Base-by-base conservation (phyloP, 768 basidiomycete genomes). In the Tubosaeta brunneosetosa region DNA sequence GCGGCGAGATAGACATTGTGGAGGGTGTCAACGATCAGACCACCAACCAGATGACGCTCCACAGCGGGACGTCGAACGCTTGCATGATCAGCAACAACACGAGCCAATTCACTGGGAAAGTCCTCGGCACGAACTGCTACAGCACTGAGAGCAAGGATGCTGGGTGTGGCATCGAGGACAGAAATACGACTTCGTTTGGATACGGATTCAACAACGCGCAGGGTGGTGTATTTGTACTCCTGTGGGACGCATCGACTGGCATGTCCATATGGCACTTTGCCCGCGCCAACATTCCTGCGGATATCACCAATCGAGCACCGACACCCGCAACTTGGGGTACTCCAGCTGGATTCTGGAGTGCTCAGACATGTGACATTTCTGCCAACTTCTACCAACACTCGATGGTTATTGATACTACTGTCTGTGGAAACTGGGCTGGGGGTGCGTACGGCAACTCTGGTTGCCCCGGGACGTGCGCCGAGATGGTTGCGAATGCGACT, bases 1-100 rank as follows among this genome's bases (percentile, higher is more conserved):
- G 55, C 25, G 83, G 82, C 53, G 86, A 90, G 65, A 84, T 88
- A 44, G 89, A 91, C 60, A 77, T 88, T 47, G 64, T 90, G 9
- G 89, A 91, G 62, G 85, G 86, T 16, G 85, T 90, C 49, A 80
- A 90, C 58, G 60, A 76, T 25, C 75, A 79, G 61, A 54, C 67
- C 1, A 70, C 64, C 27, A 88, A 91, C 57, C 84, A 83, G 53
- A 79, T 80, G 66, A 81, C 86, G 1, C 72, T 89, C 6, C 88
- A 90, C 64, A 83, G 78, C 17, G 71, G 76, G 8, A 61, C 67
- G 7, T 65, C 62, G 13, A 74, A 72, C 34, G 77, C 78, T 70
- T 50, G 69, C 32, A 59, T 61, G 25, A 60, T 68, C 40, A 34
- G 32, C 58, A 55, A 60, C 49, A 46, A 29, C 51, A 36, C 61